These are phyloP conservation scores for Solanum virginianum DNA, from an alignment of 257 asterid species.

Conservation along the genomic window DNA sequence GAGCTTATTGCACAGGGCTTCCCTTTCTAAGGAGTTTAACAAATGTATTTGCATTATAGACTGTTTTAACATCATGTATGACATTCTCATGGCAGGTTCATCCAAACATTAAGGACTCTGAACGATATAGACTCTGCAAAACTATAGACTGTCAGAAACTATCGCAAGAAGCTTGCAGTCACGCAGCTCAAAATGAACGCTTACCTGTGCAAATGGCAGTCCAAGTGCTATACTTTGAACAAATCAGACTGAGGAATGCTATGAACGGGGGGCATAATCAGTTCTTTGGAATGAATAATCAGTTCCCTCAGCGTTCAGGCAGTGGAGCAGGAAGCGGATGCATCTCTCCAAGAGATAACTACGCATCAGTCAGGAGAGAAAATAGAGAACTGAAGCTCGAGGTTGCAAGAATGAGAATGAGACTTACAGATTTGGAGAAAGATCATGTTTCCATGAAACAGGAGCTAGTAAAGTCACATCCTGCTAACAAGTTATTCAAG, in stretches of 20 bases:
- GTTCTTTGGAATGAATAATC: constrained; percentile 53
- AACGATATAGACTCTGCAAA: constrained; percentile 78
- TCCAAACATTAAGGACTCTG: constrained; percentile 82
- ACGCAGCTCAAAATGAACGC: constrained; percentile 92
- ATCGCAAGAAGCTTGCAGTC: constrained; percentile 97
- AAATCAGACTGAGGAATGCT: constrained; percentile 76
- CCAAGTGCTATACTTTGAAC: constrained; percentile 92
- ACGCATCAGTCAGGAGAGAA: constrained; percentile 89
- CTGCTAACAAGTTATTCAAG: constrained; percentile 62
- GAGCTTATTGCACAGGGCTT: not conserved
- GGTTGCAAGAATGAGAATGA: constrained; percentile 93
- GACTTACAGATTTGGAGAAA: constrained; percentile 86
- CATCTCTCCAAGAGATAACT: constrained; percentile 91
- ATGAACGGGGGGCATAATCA: constrained; percentile 69
- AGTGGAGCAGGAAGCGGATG: constrained; percentile 91
- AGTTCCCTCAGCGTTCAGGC: constrained; percentile 68
- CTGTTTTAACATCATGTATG: not conserved
- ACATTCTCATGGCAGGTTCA: constrained; percentile 49
- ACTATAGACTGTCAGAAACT: constrained; percentile 79
- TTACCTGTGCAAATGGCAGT: constrained; percentile 95
- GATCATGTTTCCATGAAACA: constrained; percentile 94
- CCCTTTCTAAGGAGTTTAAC: not conserved
- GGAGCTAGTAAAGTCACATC: constrained; percentile 63
- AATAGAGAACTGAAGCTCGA: constrained; percentile 90
- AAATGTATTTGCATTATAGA: not conserved